Evolutionary conservation across 495 filamentous ascomycete species (phyloP).

Genomic region (Penicillium bovifimosum): DNA sequence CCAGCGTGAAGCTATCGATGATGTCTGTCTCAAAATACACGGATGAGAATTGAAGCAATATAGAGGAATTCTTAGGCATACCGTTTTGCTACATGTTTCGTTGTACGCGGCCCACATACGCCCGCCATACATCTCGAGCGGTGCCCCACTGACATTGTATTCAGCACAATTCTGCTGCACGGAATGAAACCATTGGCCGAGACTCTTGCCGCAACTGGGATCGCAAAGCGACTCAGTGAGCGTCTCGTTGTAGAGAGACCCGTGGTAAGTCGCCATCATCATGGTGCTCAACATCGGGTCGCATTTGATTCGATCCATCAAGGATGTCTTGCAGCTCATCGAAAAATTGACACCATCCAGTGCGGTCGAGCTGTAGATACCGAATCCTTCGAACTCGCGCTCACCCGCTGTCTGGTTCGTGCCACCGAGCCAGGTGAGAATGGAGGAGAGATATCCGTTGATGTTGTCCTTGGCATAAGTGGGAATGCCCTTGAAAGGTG

Average conservation of each 20-base stretch:
- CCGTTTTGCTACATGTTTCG: constrained; percentile 18
- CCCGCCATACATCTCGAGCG: constrained; percentile 3
- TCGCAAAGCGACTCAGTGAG: constrained; percentile 5
- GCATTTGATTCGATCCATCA: constrained; percentile 3
- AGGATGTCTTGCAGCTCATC: not conserved
- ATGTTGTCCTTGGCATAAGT: constrained; percentile 15
- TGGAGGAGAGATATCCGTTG: constrained; percentile 5
- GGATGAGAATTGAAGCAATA: too few relatives aligned
- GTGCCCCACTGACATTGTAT: constrained; percentile 2
- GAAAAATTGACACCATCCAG: not conserved
- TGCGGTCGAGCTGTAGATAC: not conserved
- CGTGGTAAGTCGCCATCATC: not conserved
- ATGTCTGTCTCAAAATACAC: not conserved
- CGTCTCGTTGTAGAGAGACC: constrained; percentile 2
- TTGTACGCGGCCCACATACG: constrained; percentile 13
- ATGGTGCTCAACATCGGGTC: not conserved
- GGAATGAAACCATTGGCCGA: not conserved
- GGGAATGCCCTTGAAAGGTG: constrained; percentile 12
- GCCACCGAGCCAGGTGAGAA: constrained; percentile 5
- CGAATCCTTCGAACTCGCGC: constrained; percentile 3
- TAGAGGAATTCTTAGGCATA: too few relatives aligned
- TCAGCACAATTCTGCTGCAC: not conserved
- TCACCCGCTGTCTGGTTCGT: not conserved
- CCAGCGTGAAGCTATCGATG: constrained; percentile 1
- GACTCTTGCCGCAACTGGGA: not conserved